Conservation (phyloP, 2,329 filamentous ascomycete genomes). For the Clarireedia monteithiana region DNA sequence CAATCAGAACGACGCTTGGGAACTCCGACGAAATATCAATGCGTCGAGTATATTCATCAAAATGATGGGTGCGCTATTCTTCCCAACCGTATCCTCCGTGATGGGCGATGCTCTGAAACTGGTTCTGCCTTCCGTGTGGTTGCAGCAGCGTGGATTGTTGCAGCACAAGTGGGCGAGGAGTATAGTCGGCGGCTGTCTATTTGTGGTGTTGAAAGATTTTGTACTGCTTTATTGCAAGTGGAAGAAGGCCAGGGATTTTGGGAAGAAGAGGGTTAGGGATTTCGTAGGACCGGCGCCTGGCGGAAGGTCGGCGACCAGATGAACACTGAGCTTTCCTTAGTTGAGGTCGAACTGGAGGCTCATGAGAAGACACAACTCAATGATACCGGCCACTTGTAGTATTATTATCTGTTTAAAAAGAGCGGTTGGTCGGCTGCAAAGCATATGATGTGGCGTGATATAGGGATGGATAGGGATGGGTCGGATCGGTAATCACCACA, state of each 20-base stretch:
- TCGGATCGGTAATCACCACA: no score
- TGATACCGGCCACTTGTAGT: no score
- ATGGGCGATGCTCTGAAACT: constrained; percentile 69
- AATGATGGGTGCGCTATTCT: constrained; percentile 63
- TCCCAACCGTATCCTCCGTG: constrained; percentile 72
- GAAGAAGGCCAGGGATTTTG: constrained; percentile 48
- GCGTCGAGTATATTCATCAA: constrained; percentile 49
- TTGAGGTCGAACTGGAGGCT: no score
- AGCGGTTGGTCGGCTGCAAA: no score
- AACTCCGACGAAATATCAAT: constrained; percentile 31
- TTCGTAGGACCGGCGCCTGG: constrained; percentile 11
- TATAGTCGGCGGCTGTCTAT: constrained; percentile 79
- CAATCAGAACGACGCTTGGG: constrained; percentile 11
- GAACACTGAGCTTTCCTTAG: no score
- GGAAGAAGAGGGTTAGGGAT: constrained; percentile 41
- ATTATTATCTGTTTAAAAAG: no score
- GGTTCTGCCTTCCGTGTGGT: constrained; percentile 61
- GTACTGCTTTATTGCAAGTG: constrained; percentile 57
- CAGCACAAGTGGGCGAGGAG: constrained; percentile 85
- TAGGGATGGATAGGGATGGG: no score
- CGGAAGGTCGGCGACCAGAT: no score
- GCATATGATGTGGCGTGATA: no score
- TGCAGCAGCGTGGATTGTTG: constrained; percentile 44
- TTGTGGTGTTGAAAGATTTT: constrained; percentile 71
- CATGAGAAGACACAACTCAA: no score